These are phyloP conservation scores for Salix dunnii DNA, from an alignment of 345 rosid genomes.

Conservation along the genomic window DNA sequence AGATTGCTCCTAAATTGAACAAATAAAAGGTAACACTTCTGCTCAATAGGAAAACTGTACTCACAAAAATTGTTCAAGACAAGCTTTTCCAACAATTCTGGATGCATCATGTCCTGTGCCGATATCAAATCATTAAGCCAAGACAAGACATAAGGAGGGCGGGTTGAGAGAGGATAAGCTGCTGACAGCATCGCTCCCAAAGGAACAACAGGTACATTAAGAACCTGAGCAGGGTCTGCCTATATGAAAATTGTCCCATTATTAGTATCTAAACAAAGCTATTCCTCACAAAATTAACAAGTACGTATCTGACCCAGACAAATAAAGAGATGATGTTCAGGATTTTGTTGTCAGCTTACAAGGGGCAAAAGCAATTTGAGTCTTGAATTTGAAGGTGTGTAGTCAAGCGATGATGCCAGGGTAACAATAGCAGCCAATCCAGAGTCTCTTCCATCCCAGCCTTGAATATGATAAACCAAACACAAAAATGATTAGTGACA, in stretches of 20 bases:
- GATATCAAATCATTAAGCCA: slow-evolving; percentile 88
- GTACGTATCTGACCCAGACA: slow-evolving; percentile 8
- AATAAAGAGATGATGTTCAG: slow-evolving; percentile 6
- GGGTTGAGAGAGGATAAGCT: slow-evolving; percentile 77
- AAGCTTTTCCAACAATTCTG: slow-evolving; percentile 83
- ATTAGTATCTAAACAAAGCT: slow-evolving; percentile 16
- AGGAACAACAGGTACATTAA: slow-evolving; percentile 92
- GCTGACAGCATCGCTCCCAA: slow-evolving; percentile 80
- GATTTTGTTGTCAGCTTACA: slow-evolving; percentile 42
- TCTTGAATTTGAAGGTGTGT: slow-evolving; percentile 72
- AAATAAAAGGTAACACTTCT: neutral
- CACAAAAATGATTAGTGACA: neutral
- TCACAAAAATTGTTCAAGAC: slow-evolving; percentile 88
- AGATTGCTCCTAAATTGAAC: neutral
- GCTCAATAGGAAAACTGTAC: slow-evolving; percentile 23
- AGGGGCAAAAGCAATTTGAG: slow-evolving; percentile 88
- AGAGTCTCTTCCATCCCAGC: slow-evolving; percentile 70
- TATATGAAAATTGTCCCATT: slow-evolving; percentile 30
- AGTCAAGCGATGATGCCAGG: slow-evolving; percentile 88
- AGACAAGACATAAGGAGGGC: slow-evolving; percentile 75
- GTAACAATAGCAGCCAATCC: slow-evolving; percentile 70
- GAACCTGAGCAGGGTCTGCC: slow-evolving; percentile 98
- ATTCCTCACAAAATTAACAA: slow-evolving; percentile 5
- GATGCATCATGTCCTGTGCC: slow-evolving; percentile 95
- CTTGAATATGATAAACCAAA: slow-evolving; percentile 32